Conservation (phyloP, 2,329 filamentous ascomycete species). For the Colletotrichum sansevieriae region DNA sequence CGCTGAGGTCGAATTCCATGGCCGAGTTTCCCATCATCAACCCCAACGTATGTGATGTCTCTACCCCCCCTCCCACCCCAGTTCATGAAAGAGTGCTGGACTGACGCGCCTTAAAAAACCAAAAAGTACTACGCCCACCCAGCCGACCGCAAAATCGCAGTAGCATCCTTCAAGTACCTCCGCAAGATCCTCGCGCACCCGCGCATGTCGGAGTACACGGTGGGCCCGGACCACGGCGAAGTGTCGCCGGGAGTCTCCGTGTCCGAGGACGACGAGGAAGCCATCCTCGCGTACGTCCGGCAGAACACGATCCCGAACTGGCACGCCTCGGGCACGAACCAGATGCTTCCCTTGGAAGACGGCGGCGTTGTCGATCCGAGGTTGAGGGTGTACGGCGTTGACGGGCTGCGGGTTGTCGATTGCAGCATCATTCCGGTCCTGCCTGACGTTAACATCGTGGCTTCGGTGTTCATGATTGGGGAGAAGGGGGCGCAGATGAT, state of each 20-base stretch:
- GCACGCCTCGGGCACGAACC: conserved; percentile 64
- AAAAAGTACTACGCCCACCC: conserved; percentile 46
- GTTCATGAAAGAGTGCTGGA: no score
- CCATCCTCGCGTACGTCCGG: conserved; percentile 47
- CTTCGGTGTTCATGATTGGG: conserved; percentile 45
- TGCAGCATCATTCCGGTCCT: conserved; percentile 60
- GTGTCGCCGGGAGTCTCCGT: conserved; percentile 44
- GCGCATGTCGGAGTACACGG: conserved; percentile 45
- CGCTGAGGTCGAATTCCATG: conserved; percentile 43
- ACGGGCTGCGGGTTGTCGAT: conserved; percentile 63
- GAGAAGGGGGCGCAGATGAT: conserved; percentile 51
- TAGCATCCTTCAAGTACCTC: conserved; percentile 50
- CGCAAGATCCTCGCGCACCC: conserved; percentile 48
- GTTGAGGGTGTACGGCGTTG: conserved; percentile 66
- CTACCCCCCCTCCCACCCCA: no score
- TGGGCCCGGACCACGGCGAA: conserved; percentile 45
- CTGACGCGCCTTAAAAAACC: conserved; percentile 24
- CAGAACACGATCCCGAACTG: conserved; percentile 48
- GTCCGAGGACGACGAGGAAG: conserved; percentile 45
- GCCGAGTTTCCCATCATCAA: conserved; percentile 44
- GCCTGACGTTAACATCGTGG: conserved; percentile 52
- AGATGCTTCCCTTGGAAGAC: conserved; percentile 58
- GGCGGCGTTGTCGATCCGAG: conserved; percentile 45
- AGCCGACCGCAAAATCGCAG: conserved; percentile 49
- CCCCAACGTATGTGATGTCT: conserved; percentile 42